These are phyloP conservation scores for Penicillium macrosclerotiorum DNA, from an alignment of 495 filamentous ascomycete species.

Conservation along the genomic window DNA sequence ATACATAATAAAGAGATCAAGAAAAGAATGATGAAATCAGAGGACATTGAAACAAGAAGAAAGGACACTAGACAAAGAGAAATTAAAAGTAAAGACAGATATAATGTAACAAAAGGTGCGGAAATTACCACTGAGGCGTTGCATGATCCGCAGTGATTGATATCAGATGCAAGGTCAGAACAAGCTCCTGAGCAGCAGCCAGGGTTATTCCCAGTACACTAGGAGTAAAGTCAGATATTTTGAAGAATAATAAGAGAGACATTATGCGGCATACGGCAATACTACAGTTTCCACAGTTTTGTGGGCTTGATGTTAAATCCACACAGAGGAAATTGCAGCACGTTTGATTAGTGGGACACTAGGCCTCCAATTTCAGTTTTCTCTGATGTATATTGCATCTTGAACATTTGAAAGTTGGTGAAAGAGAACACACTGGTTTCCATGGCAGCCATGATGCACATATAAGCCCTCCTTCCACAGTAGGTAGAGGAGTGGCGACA, in stretches of 20 bases:
- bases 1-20: no score
- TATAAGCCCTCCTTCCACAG: neutral
- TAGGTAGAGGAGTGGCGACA: conserved; percentile 3
- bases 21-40: no score
- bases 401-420: neutral
- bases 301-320: conserved; percentile 4
- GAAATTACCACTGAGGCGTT: conserved; percentile 8
- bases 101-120: no score
- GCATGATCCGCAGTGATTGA: conserved; percentile 14
- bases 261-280: conserved; percentile 5
- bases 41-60: no score
- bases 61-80: no score
- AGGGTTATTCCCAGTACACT: conserved; percentile 17
- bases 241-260: no score
- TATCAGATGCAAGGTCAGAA: conserved; percentile 6
- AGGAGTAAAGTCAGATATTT: neutral
- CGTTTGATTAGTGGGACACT: conserved; percentile 13
- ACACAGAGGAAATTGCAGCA: conserved; percentile 22
- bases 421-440: conserved; percentile 14
- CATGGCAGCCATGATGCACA: conserved; percentile 13
- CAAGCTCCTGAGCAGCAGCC: conserved; percentile 20
- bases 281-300: conserved; percentile 19
- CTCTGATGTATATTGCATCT: neutral
- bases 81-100: no score
- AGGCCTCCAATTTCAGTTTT: neutral